These are phyloP conservation scores for Geopyxis carbonaria DNA, from an alignment of 495 filamentous ascomycete species.

Conservation along the genomic window DNA sequence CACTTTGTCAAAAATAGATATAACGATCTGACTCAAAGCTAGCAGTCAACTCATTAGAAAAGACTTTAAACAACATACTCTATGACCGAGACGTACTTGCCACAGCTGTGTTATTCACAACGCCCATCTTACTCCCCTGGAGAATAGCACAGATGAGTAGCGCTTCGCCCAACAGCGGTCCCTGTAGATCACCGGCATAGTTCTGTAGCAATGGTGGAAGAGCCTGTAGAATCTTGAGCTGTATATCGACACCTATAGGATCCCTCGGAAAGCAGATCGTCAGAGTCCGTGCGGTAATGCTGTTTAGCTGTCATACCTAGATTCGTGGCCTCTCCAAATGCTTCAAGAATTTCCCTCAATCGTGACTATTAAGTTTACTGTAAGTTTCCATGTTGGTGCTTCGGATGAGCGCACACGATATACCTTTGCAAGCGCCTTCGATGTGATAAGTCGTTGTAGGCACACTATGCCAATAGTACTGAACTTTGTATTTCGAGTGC, in stretches of 20 bases:
- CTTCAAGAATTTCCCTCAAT: slow-evolving; percentile 69
- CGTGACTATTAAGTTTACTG: slow-evolving; percentile 29
- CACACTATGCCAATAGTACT: slow-evolving; percentile 73
- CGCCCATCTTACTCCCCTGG: slow-evolving; percentile 73
- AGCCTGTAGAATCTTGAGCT: slow-evolving; percentile 88
- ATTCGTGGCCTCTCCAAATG: slow-evolving; percentile 61
- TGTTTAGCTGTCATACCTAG: slow-evolving; percentile 32
- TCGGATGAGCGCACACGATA: slow-evolving; percentile 2
- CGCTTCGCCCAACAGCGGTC: slow-evolving; percentile 59
- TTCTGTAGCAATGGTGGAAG: slow-evolving; percentile 83
- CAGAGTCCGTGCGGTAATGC: background rate
- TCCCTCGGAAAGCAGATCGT: background rate
- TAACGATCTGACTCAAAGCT: slow-evolving; percentile 78
- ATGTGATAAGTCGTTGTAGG: slow-evolving; percentile 71
- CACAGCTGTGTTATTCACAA: slow-evolving; percentile 86
- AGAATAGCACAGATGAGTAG: slow-evolving; percentile 82
- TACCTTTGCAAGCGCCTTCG: slow-evolving; percentile 53
- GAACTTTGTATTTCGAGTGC: slow-evolving; percentile 73
- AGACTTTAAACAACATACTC: background rate
- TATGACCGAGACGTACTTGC: slow-evolving; percentile 43
- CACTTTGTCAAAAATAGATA: slow-evolving; percentile 83
- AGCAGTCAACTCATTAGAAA: slow-evolving; percentile 5
- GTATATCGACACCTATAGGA: slow-evolving; percentile 59
- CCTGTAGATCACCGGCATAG: slow-evolving; percentile 65
- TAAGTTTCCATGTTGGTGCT: slow-evolving; percentile 8